Base-by-base conservation (phyloP, 2,329 filamentous ascomycete species). In the Fusarium keratoplasticum region DNA sequence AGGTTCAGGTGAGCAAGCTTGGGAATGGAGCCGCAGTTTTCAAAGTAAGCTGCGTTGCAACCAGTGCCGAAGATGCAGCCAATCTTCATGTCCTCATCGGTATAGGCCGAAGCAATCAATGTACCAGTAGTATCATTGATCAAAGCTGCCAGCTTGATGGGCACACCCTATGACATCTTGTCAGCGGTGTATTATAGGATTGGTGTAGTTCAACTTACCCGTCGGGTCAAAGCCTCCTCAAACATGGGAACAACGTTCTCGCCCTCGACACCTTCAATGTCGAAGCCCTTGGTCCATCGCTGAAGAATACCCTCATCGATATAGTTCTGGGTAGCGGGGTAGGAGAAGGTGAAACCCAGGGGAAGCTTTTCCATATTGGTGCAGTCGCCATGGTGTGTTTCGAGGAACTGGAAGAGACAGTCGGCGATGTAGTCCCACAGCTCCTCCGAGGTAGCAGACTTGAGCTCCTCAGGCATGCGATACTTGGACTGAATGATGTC, bases 121-220 rank as follows among this genome's bases (percentile, higher is more conserved):
- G 96, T 99, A 79, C 96, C 96, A 20, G 96, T 98, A 57, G 96
- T 99, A 83, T 99, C 96, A 83, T 99, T 99, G 85, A 98, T 96
- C 82, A 99, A 85, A 38, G 96, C 96, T 27, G 93, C 94, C 66
- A 98, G 88, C 85, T 95, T 97, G 85, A 98, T 97, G 55, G 96
- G 96, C 16, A 98, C 92, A 33, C 92, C 92, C 92, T 95, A 36
- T 33, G 29, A 58, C 29, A n/a, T 27, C 29, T 59, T 18, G 31
- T 77, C 27, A 79, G 74, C n/a, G 13, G 33, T 22, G 38, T 16
- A 25, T 59, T 31, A 13, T 33, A 31, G 29, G 8, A 31, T 31
- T 31, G 29, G 8, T 31, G 29, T 31, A 9, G 29, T 31, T 31
- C 29, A 38, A 76, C 80, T 72, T 80, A 85, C 84, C 61, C 83